Conservation (phyloP, 106 monocot genomes). For the Dendrobium catenatum region DNA sequence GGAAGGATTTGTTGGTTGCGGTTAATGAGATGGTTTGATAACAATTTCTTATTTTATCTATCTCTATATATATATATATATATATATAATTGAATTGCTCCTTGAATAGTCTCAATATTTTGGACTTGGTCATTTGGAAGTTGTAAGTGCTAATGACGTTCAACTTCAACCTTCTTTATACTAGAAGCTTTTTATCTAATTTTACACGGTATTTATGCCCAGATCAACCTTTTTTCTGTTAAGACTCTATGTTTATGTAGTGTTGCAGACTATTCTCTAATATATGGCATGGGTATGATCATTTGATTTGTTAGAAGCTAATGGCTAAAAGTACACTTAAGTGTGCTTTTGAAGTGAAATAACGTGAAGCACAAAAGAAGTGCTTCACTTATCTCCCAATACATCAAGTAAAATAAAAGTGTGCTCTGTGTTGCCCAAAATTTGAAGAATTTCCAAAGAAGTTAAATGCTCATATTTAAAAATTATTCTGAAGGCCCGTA, state of each 20-base stretch:
- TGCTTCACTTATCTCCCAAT: neutral
- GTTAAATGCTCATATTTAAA: neutral
- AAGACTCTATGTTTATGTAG: neutral
- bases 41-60: neutral
- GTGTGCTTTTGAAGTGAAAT: neutral
- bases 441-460: neutral
- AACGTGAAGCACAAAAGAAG: neutral
- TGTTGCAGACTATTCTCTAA: neutral
- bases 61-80: neutral
- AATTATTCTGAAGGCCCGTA: neutral
- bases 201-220: neutral
- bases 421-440: neutral
- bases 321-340: neutral
- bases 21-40: slow-evolving; percentile 84
- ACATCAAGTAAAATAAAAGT: neutral
- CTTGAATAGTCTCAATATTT: neutral
- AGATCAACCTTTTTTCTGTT: neutral
- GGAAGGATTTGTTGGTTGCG: slow-evolving; percentile 88
- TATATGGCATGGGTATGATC: neutral
- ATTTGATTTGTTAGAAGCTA: neutral
- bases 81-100: no score
- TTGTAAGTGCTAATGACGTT: neutral
- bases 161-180: neutral
- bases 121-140: neutral
- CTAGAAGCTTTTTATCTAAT: neutral